Evolutionary conservation across 1,284 basidiomycete species (phyloP), one percentile per base, ranked within the genome.

Genomic region (Pulveroboletus sp.): DNA sequence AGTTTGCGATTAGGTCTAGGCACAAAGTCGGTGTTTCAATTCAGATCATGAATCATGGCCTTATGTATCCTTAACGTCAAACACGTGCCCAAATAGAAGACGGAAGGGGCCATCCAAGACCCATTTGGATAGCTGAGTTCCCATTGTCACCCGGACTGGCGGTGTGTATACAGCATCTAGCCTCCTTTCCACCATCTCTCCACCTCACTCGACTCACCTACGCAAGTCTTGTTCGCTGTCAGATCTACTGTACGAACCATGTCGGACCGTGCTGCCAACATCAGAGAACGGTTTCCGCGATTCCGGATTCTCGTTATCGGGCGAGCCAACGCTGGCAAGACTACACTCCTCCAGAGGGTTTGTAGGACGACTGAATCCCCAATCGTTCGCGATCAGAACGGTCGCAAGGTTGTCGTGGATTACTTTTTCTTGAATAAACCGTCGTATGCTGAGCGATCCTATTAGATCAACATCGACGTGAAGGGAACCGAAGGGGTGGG

Each of bases 251-350:
- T 31, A 31, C 29, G 29, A 31, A 14, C 14, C 29, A 31, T 31
- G 29, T 31, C 29, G 8, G 29, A 31, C 29, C 29, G 29, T 31
- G 29, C 29, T 31, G 14, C 29, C 14, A 31, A 10, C 14, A 14
- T 31, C 29, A 31, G 29, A 14, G 14, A 14, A 31, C 4, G 14
- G 14, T 31, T 31, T 14, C 29, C 29, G 29, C 29, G 5, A 31
- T 31, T 31, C 29, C 29, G 29, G 2, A 31, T 31, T 31, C 29
- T 31, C 29, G 5, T 31, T 9, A 31, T 31, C 29, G 29, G 29
- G 10, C 29, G 29, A 31, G 29, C 49, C 39, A 62, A 62, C 43
- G 45, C 60, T 12, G 62, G 62, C 1, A 63, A 63, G 45, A 62
- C 62, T 14, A 62, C 52, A 5, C 54, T 63, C 12, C 49, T 62